Evolutionary conservation across 2,329 filamentous ascomycete genomes (phyloP), one percentile per base, ranked within the genome.

Genomic region (Botrytis deweyae): DNA sequence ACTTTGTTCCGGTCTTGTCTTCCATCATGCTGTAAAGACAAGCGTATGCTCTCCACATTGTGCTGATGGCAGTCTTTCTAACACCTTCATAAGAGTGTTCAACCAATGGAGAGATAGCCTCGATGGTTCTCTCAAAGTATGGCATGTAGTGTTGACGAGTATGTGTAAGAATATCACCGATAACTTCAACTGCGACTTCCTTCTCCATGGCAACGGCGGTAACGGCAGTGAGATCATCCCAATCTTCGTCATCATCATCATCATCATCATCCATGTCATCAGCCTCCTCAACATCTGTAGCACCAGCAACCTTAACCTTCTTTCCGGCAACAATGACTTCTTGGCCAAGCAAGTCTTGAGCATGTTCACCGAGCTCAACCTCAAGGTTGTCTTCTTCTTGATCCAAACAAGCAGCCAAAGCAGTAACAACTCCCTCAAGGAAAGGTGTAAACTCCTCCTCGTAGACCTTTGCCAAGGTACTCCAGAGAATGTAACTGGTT

Each of bases 401-500:
- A 80, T 97, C 91, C 44, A 98, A 88, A 81, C 94, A 95, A 74
- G 93, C 90, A 77, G 96, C 92, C 38, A 98, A 88, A 72, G 91
- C 91, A 81, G 92, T 90, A 82, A 95, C 92, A 69, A 94, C 92
- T 69, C 92, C 93, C 0, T 88, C 86, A 10, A 96, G 88, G 84
- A 94, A 96, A 74, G 92, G 90, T 73, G 90, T 89, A 76, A 97
- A 95, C 72, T 94, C 87, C 80, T 93, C 92, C 79, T 92, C 91
- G 83, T 98, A 98, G 16, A 98, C 94, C 85, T 97, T 97, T 76
- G 95, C 92, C 81, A 99, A 90, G 59, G 93, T 94, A 77, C 93
- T 94, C 95, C 96, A 99, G 72, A 99, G 88, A 76, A 98, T 97
- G 85, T 97, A 99, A 82, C 94, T 97, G 76, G 94, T 98, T 86